A percentile compares a stretch with the other conserved stretches of the same genome.
These are phyloP conservation scores for Cylindrotheca fusiformis DNA, from an alignment of 108 stramenopile genomes.

Conservation along the genomic window DNA sequence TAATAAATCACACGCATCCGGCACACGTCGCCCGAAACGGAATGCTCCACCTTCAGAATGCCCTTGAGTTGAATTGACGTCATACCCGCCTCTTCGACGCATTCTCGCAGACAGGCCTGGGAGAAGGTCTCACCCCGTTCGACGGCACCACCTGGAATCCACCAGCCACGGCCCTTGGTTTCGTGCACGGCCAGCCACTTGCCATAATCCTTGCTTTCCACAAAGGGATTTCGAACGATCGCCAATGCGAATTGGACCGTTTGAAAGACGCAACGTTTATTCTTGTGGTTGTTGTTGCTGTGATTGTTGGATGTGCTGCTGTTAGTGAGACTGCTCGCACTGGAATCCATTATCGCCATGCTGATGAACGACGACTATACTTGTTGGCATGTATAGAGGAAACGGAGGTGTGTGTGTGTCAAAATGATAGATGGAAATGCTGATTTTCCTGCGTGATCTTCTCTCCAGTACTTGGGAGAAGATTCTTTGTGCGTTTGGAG, in stretches of 20 bases:
- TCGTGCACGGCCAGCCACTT: conserved; percentile 19
- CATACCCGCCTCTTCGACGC: conserved; percentile 13
- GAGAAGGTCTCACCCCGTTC: conserved; percentile 1
- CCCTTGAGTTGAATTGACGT: conserved; percentile 7
- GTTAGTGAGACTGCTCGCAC: no score
- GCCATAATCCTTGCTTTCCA: neutral
- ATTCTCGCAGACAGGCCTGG: conserved; percentile 3
- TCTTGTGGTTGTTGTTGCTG: no score
- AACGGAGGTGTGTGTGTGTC: no score
- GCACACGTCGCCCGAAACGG: neutral
- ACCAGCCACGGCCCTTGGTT: conserved; percentile 18
- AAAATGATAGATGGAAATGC: no score
- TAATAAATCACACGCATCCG: conserved; percentile 20
- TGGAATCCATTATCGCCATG: no score
- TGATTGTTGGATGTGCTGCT: no score
- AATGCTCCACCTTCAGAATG: conserved; percentile 13
- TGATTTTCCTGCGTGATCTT: no score
- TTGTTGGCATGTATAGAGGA: no score
- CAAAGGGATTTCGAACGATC: neutral
- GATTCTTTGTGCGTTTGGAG: no score
- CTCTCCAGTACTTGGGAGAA: no score
- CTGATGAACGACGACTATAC: no score
- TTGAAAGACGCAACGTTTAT: conserved; percentile 1
- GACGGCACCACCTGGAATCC: conserved; percentile 19
- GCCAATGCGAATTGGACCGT: neutral